Conservation (phyloP, 495 filamentous ascomycete species). For the Xylaria palmicola region DNA sequence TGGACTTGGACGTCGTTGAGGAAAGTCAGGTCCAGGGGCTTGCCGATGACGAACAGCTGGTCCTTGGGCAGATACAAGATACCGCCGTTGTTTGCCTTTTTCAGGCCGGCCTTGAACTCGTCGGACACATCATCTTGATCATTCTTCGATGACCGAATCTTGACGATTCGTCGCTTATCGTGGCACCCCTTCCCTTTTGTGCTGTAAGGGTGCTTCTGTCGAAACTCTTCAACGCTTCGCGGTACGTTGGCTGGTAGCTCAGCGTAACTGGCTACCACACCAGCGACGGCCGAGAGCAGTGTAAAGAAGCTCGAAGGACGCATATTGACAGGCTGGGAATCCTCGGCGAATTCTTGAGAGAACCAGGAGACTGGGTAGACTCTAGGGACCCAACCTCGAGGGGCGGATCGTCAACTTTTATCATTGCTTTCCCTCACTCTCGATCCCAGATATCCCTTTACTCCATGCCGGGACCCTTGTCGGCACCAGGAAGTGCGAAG, state of each 20-base stretch:
- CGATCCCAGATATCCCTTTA: not conserved
- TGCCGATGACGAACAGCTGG: conserved; percentile 54
- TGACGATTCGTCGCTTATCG: conserved; percentile 41
- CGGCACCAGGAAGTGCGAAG: not conserved
- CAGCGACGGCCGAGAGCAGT: conserved; percentile 14
- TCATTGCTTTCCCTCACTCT: not conserved
- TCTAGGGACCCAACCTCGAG: not conserved
- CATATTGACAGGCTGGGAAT: conserved; percentile 1
- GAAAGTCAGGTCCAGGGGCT: conserved; percentile 57
- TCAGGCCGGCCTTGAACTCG: conserved; percentile 53
- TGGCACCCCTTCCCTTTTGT: not conserved
- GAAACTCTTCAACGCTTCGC: conserved; percentile 30
- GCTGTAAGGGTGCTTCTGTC: conserved; percentile 30
- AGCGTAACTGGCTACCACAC: conserved; percentile 4
- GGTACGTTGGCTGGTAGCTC: conserved; percentile 30
- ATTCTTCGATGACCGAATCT: conserved; percentile 50
- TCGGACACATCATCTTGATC: conserved; percentile 54
- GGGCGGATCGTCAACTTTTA: not conserved
- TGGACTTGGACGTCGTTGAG: conserved; percentile 56
- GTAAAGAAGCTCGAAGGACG: conserved; percentile 18
- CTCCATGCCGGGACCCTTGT: not conserved
- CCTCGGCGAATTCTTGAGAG: not conserved
- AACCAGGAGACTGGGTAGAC: not conserved
- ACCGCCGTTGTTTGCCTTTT: conserved; percentile 55
- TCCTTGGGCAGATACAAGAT: conserved; percentile 50